These are phyloP conservation scores for Hypomyces perniciosus DNA, from an alignment of 2,329 filamentous ascomycete genomes.

Conservation along the genomic window DNA sequence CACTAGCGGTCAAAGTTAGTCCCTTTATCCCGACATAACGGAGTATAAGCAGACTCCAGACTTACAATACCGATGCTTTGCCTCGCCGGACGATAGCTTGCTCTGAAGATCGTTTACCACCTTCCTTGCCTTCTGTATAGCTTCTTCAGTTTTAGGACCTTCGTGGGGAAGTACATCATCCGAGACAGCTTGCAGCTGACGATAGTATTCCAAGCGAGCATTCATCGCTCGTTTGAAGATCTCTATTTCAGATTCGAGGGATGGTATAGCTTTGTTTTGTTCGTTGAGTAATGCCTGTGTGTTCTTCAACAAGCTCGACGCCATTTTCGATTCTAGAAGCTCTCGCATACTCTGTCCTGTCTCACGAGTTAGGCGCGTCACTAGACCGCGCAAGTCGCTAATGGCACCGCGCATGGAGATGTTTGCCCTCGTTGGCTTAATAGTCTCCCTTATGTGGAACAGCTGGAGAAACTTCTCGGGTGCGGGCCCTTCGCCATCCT, in stretches of 20 bases:
- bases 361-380: slow-evolving; percentile 34
- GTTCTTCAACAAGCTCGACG: slow-evolving; percentile 55
- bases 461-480: slow-evolving; percentile 57
- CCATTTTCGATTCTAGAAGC: slow-evolving; percentile 59
- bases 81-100: slow-evolving; percentile 56
- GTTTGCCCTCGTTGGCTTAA: slow-evolving; percentile 44
- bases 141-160: slow-evolving; percentile 50
- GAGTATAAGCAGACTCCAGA: slow-evolving; percentile 7
- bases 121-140: slow-evolving; percentile 29
- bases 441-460: slow-evolving; percentile 37
- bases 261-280: slow-evolving; percentile 43
- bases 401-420: slow-evolving; percentile 67
- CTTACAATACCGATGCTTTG: slow-evolving; percentile 69
- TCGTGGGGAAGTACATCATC: slow-evolving; percentile 77
- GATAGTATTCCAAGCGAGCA: slow-evolving; percentile 79
- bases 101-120: slow-evolving; percentile 39
- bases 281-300: slow-evolving; percentile 49
- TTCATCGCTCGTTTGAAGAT: slow-evolving; percentile 77
- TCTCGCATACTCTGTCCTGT: slow-evolving; percentile 42
- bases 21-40: neutral
- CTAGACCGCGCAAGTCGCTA: slow-evolving; percentile 61
- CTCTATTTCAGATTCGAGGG: slow-evolving; percentile 65
- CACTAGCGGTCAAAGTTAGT: slow-evolving; percentile 32
- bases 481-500: slow-evolving; percentile 60
- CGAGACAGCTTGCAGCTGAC: slow-evolving; percentile 83